A percentile compares a stretch with the other conserved stretches of the same genome.
These are phyloP conservation scores for Furcasterigmium furcatum DNA, from an alignment of 2,329 filamentous ascomycete species.

Conservation along the genomic window DNA sequence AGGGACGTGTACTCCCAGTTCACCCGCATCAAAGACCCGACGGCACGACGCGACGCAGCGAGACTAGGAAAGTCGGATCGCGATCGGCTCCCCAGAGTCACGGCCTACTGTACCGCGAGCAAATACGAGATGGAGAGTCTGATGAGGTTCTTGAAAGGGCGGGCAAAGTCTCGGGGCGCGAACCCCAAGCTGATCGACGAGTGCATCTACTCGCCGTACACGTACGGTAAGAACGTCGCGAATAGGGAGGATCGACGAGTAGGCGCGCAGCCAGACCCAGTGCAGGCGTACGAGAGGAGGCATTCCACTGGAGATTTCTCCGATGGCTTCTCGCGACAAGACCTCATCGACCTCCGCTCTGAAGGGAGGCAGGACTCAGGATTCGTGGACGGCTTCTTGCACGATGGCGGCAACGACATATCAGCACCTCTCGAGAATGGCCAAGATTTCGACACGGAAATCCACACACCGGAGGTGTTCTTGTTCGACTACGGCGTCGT, in stretches of 20 bases:
- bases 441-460: conserved; percentile 78
- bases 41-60: conserved; percentile 86
- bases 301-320: conserved; percentile 74
- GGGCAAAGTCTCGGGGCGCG: conserved; percentile 71
- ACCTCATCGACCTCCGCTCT: conserved; percentile 59
- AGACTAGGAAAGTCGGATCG: conserved; percentile 90
- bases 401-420: conserved; percentile 16
- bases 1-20: conserved; percentile 97
- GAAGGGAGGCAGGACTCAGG: conserved; percentile 28
- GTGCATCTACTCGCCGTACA: conserved; percentile 94
- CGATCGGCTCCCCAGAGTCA: conserved; percentile 82
- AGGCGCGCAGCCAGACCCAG: conserved; percentile 26
- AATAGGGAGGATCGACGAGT: conserved; percentile 22
- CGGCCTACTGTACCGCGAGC: conserved; percentile 93
- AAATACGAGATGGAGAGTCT: conserved; percentile 87
- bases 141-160: conserved; percentile 87
- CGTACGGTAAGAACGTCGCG: conserved; percentile 58
- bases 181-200: conserved; percentile 94
- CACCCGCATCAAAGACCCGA: conserved; percentile 95
- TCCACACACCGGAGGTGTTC: conserved; percentile 93
- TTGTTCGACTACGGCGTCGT: conserved; percentile 97
- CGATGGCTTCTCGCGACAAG: conserved; percentile 54
- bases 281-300: conserved; percentile 58
- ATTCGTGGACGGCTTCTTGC: conserved; percentile 21
- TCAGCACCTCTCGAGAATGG: conserved; percentile 39